A percentile compares a stretch with the other conserved stretches of the same genome.
These are phyloP conservation scores for Penicillium sp. DNA, from an alignment of 2,329 filamentous ascomycete genomes.

Conservation along the genomic window DNA sequence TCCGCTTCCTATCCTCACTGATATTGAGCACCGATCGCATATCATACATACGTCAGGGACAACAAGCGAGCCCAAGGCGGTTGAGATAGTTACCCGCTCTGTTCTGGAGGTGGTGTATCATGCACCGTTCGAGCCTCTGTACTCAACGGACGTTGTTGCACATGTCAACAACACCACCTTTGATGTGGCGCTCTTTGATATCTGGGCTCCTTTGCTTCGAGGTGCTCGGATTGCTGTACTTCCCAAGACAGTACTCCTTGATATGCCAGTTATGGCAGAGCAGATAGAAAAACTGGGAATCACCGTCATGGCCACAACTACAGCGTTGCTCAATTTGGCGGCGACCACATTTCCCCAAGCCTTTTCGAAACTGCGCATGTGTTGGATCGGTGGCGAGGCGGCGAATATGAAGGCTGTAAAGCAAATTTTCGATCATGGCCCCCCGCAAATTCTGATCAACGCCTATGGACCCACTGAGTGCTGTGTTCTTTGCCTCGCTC, in stretches of 20 bases:
- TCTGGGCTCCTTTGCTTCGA: slow-evolving; percentile 20
- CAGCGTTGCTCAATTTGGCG: slow-evolving; percentile 16
- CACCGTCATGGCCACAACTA: slow-evolving; percentile 16
- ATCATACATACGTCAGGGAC: slow-evolving; percentile 24
- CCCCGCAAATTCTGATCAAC: slow-evolving; percentile 20
- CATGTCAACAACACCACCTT: slow-evolving; percentile 25
- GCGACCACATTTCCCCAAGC: slow-evolving; percentile 12
- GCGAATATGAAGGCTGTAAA: slow-evolving; percentile 16
- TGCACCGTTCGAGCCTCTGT: slow-evolving; percentile 17
- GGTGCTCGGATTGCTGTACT: slow-evolving; percentile 19
- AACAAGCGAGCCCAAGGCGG: slow-evolving; percentile 23
- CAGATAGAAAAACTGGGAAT: slow-evolving; percentile 5
- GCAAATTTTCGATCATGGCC: slow-evolving; percentile 13
- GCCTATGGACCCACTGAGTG: slow-evolving; percentile 26
- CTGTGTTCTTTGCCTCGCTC: slow-evolving; percentile 17
- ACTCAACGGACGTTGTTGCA: slow-evolving; percentile 12
- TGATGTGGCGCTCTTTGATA: slow-evolving; percentile 26
- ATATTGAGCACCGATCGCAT: slow-evolving; percentile 14
- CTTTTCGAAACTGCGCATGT: slow-evolving; percentile 10
- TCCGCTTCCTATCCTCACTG: slow-evolving; percentile 1
- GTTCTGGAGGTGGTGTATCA: slow-evolving; percentile 21
- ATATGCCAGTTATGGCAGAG: slow-evolving; percentile 7
- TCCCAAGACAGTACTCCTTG: slow-evolving; percentile 10
- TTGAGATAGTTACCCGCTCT: slow-evolving; percentile 20
- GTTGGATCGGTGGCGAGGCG: slow-evolving; percentile 19